Evolutionary conservation across 148 eudicot genomes (phyloP).

Genomic region (Limonium bicolor): DNA sequence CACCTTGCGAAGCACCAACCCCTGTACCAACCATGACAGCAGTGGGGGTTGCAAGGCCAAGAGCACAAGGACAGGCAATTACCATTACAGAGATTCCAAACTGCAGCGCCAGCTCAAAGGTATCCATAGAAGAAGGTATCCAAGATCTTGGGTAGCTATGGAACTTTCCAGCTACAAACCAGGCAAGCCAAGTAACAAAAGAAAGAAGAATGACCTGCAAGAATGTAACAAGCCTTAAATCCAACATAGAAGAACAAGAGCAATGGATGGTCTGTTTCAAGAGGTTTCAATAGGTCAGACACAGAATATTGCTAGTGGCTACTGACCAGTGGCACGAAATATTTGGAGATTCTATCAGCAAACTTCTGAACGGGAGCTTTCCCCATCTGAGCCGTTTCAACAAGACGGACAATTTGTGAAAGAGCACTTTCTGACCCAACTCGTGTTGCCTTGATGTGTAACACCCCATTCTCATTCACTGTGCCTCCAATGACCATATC

Average conservation of each 20-base stretch:
- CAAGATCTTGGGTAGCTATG: slow-evolving; percentile 60
- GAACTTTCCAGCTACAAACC: slow-evolving; percentile 71
- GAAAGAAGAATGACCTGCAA: slow-evolving; percentile 68
- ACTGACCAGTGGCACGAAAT: slow-evolving; percentile 82
- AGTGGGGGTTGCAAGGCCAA: slow-evolving; percentile 97
- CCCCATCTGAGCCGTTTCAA: slow-evolving; percentile 97
- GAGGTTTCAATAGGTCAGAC: background rate
- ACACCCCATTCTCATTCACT: slow-evolving; percentile 81
- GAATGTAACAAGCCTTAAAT: background rate
- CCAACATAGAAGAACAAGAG: background rate
- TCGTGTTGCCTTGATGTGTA: slow-evolving; percentile 65
- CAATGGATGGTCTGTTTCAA: background rate
- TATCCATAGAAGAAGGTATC: slow-evolving; percentile 90
- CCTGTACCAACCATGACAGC: slow-evolving; percentile 99
- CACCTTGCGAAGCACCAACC: slow-evolving; percentile 92
- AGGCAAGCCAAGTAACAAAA: slow-evolving; percentile 60
- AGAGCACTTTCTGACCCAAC: slow-evolving; percentile 96
- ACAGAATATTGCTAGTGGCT: background rate
- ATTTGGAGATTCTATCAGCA: slow-evolving; percentile 82
- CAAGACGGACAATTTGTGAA: slow-evolving; percentile 79
- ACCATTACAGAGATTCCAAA: slow-evolving; percentile 98
- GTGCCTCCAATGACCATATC: slow-evolving; percentile 93
- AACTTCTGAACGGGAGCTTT: slow-evolving; percentile 97
- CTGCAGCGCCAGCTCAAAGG: slow-evolving; percentile 85
- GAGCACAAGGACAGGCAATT: slow-evolving; percentile 96